phyloP scores from a whole-genome alignment of 2,329 filamentous ascomycete species.

The Pyricularia pennisetigena region DNA sequence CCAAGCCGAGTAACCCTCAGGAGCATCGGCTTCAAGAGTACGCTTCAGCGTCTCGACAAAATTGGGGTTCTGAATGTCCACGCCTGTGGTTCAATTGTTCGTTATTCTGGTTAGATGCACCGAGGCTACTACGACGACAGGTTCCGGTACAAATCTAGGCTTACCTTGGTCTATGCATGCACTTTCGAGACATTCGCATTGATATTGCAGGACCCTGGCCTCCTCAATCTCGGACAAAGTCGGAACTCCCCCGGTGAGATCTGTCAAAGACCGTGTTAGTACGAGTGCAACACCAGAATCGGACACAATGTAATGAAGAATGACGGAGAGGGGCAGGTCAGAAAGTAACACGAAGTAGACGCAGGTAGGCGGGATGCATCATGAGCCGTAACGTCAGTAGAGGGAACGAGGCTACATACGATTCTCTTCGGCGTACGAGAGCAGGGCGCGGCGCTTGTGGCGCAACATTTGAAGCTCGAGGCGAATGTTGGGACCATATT shows the following conservation, averaged over 20 bases:
- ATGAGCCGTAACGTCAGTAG: not conserved
- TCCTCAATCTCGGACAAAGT: constrained; percentile 46
- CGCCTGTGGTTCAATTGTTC: constrained; percentile 19
- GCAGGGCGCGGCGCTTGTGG: constrained; percentile 41
- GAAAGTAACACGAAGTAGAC: constrained; percentile 9
- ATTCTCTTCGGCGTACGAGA: constrained; percentile 35
- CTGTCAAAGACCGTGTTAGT: constrained; percentile 15
- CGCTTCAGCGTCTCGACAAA: constrained; percentile 28
- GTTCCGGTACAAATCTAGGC: constrained; percentile 10
- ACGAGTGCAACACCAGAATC: not conserved
- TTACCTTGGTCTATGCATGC: constrained; percentile 39
- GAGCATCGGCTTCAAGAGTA: constrained; percentile 27
- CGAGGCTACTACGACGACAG: not conserved
- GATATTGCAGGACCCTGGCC: constrained; percentile 45
- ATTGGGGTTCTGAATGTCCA: constrained; percentile 30
- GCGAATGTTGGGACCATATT: constrained; percentile 35
- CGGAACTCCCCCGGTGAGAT: constrained; percentile 28
- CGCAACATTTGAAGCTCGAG: constrained; percentile 45
- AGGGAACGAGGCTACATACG: constrained; percentile 27
- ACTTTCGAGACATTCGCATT: constrained; percentile 47
- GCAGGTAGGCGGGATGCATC: not conserved
- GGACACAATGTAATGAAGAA: not conserved
- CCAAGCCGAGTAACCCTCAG: constrained; percentile 39
- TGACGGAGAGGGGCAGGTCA: not conserved
- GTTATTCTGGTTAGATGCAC: not conserved